A percentile compares a stretch with the other conserved stretches of the same genome.
Conservation (phyloP, 75 land plant genomes). For the Pinus tabuliformis region DNA sequence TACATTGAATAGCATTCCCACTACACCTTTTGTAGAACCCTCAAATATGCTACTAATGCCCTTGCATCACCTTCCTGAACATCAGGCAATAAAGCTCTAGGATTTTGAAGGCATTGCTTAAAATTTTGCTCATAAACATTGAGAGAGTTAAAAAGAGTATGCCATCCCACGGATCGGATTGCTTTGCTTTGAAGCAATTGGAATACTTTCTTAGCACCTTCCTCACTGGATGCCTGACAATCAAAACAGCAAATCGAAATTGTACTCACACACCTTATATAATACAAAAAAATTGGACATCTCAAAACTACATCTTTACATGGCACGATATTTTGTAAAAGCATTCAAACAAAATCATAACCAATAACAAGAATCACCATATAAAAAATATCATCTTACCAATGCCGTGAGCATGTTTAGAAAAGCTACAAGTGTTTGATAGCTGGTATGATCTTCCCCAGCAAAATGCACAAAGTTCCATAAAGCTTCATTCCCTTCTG, state of each 20-base stretch:
- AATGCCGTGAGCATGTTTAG: conserved; percentile 75
- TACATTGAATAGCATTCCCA: background rate
- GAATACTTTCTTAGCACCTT: conserved; percentile 88
- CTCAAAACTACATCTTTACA: background rate
- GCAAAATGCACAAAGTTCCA: conserved; percentile 96
- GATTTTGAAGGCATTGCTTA: conserved; percentile 71
- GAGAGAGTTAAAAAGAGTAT: conserved; percentile 81
- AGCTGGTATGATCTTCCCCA: conserved; percentile 91
- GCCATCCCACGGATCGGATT: conserved; percentile 85
- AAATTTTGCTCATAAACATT: conserved; percentile 89
- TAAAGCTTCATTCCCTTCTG: conserved; percentile 86
- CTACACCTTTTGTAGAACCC: conserved; percentile 80
- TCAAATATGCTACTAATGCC: conserved; percentile 89
- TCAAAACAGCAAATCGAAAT: background rate
- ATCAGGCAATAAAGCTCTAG: conserved; percentile 69
- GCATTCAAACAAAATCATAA: background rate
- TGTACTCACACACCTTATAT: background rate
- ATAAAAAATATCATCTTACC: conserved; percentile 40
- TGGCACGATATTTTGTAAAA: background rate
- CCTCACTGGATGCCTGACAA: conserved; percentile 77
- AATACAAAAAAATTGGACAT: background rate
- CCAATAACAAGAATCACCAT: background rate
- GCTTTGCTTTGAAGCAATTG: conserved; percentile 85
- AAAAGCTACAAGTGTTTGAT: conserved; percentile 91
- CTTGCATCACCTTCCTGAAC: conserved; percentile 96